These are phyloP conservation scores for Salix dunnii DNA, from an alignment of 345 rosid species.

Conservation along the genomic window DNA sequence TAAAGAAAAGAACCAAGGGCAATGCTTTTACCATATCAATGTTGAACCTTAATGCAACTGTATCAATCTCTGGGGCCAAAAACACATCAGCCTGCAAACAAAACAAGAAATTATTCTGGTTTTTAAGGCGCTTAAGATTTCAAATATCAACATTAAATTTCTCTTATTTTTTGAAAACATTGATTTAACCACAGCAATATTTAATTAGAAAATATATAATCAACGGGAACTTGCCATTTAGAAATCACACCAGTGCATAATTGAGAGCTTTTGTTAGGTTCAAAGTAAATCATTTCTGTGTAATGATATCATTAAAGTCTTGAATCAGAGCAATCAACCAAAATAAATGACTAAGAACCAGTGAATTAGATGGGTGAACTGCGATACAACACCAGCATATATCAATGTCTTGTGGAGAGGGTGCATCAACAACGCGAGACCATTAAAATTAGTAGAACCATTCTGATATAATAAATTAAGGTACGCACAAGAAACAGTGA, in stretches of 20 bases:
- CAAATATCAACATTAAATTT: neutral
- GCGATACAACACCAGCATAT: neutral
- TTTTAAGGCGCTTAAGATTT: neutral
- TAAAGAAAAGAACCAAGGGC: too few relatives aligned
- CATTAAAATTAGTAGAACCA: neutral
- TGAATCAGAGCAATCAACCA: too few relatives aligned
- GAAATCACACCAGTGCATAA: too few relatives aligned
- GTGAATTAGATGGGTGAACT: too few relatives aligned
- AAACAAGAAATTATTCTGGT: neutral
- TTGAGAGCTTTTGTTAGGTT: too few relatives aligned
- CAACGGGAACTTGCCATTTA: too few relatives aligned
- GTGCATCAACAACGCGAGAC: neutral
- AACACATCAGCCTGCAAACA: conserved; percentile 53
- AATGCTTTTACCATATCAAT: conserved; percentile 41
- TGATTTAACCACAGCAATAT: too few relatives aligned
- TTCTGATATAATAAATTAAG: neutral
- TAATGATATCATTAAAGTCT: too few relatives aligned
- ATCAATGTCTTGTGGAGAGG: neutral
- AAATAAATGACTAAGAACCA: too few relatives aligned
- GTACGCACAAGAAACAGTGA: neutral
- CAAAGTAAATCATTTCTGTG: too few relatives aligned
- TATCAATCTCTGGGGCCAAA: conserved; percentile 53
- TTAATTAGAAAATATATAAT: too few relatives aligned
- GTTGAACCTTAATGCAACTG: conserved; percentile 28
- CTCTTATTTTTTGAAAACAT: neutral